Percentiles rank a stretch among this genome's conserved stretches.
Conservation (phyloP, 148 eudicot genomes). For the Persicaria tinctoria region DNA sequence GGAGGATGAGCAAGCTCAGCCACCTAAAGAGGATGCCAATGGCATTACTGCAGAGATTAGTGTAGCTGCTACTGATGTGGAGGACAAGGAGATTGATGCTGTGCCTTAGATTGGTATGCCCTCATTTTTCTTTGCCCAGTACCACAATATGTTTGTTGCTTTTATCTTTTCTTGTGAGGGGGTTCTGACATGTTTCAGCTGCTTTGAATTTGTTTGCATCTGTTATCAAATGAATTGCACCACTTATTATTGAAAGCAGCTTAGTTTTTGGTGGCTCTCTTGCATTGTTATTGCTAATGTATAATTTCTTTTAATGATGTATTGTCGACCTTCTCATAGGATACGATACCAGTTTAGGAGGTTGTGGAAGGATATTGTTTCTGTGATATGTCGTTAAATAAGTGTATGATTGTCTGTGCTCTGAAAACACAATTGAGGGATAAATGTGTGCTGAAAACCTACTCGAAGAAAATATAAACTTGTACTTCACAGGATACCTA, state of each 20-base stretch:
- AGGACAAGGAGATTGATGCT: slow-evolving; percentile 50
- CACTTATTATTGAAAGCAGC: neutral
- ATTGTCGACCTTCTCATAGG: neutral
- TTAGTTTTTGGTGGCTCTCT: neutral
- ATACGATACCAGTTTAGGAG: neutral
- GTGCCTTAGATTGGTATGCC: slow-evolving; percentile 48
- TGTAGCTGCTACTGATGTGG: slow-evolving; percentile 50
- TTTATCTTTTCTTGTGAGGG: neutral
- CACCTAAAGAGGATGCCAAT: slow-evolving; percentile 64
- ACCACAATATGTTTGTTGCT: neutral
- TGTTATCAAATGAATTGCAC: neutral
- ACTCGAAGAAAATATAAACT: neutral
- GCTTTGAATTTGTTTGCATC: neutral
- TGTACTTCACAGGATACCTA: neutral
- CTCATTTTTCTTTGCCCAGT: too few species aligned
- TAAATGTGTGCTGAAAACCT: neutral
- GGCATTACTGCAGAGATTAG: slow-evolving; percentile 36
- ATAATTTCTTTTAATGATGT: neutral
- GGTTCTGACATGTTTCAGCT: neutral
- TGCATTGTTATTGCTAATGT: neutral
- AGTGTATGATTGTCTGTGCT: neutral
- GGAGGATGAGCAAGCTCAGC: slow-evolving; percentile 90
- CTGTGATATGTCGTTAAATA: neutral
- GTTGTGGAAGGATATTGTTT: neutral
- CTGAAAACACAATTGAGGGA: neutral